Evolutionary conservation across 1,284 basidiomycete species (phyloP), one percentile per base, ranked within the genome.

Genomic region (Leccinum pachyderme): DNA sequence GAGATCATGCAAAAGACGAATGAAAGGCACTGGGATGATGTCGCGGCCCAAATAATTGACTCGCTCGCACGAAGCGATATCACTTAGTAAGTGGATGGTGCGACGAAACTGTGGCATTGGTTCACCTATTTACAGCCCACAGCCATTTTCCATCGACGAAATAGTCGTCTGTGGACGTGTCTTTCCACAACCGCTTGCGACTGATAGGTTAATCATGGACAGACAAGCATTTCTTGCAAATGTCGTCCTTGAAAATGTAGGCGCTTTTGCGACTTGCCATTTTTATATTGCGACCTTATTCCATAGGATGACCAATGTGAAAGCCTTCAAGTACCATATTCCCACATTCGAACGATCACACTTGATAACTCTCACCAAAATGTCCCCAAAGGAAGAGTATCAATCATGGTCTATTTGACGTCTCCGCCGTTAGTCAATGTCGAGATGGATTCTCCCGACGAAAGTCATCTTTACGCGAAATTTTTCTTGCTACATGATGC

Each of bases 191-290:
- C 61, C 69, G 27, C 72, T 71, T 50, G 67, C 68, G 15, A 70
- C 71, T 8, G 76, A 78, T 60, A 72, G 77, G 45, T 57, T 86
- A 43, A 81, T 81, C 60, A 66, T 83, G 51, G 84, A 87, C 59
- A 74, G 72, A 33, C 75, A 71, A 47, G 72, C 72, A 8, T 75
- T 87, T 53, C 70, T 81, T 29, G 77, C 73, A 4, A 85, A 84
- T 61, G 70, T 83, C 28, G 51, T 73, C 12, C 48, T 46, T 39
- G 59, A 61, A 39, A 59, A 68, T 49, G 66, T 67, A 53, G 5
- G 66, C 48, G 24, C 47, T 31, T 9, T 50, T 45, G 49, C 39
- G 54, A 11, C n/a, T 15, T 6, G 29, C 28, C 27, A 41, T 32
- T 7, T 27, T 71, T 66, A 67, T 63, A 37, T 54, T 4, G 33